phyloP scores from a whole-genome alignment of 2,329 filamentous ascomycete species.

The Decorospora gaudefroyi region DNA sequence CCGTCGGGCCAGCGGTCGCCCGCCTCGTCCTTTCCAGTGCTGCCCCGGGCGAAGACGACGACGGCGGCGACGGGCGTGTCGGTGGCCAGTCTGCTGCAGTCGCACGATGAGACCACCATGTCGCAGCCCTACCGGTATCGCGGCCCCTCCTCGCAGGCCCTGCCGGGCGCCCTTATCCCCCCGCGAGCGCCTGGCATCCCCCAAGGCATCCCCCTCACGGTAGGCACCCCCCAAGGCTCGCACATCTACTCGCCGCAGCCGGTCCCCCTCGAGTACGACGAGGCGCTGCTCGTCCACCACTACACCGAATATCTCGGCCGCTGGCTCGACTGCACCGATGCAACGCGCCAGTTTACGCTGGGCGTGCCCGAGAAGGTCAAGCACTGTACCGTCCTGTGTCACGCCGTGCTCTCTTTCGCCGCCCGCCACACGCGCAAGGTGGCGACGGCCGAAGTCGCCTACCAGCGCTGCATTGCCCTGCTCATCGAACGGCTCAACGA shows the following conservation, averaged over 20 bases:
- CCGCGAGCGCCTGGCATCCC: no score
- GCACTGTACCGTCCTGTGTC: conserved; percentile 34
- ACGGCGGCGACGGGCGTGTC: conserved; percentile 13
- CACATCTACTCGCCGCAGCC: conserved; percentile 9
- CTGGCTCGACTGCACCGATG: conserved; percentile 42
- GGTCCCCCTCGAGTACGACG: conserved; percentile 24
- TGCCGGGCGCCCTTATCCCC: no score
- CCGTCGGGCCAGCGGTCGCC: conserved; percentile 21
- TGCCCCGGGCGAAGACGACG: conserved; percentile 3
- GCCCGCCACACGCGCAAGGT: conserved; percentile 34
- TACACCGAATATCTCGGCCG: conserved; percentile 39
- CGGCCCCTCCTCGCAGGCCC: no score
- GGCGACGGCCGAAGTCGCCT: conserved; percentile 27
- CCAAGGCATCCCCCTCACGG: no score
- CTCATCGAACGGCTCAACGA: conserved; percentile 38
- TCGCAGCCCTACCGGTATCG: conserved; percentile 5
- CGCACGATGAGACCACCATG: conserved; percentile 6
- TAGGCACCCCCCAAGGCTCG: conserved; percentile 7
- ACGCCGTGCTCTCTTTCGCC: conserved; percentile 38
- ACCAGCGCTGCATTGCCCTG: conserved; percentile 38
- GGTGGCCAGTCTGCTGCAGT: conserved; percentile 18
- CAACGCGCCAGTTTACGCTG: conserved; percentile 39
- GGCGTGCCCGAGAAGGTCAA: conserved; percentile 36
- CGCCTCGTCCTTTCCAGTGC: conserved; percentile 15
- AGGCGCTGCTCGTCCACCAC: conserved; percentile 37